Conservation (phyloP, 805 yeast genomes). For the Sugiyamaella lignohabitans region DNA sequence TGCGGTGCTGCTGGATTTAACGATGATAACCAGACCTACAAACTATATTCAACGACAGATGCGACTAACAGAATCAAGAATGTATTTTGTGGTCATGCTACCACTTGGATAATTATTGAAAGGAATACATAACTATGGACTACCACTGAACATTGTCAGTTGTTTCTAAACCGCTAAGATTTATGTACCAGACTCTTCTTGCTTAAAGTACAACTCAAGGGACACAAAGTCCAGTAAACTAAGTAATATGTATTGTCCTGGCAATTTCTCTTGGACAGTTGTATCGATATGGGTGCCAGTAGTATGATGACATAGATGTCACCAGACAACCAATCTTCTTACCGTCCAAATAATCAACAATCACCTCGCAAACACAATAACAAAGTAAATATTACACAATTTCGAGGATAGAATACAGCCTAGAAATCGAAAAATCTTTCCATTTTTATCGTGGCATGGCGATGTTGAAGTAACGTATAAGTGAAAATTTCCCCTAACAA, state of each 20-base stretch:
- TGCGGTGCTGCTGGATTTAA: constrained; percentile 48
- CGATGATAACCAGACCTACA: constrained; percentile 1
- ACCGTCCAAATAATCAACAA: not conserved
- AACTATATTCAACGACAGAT: not conserved
- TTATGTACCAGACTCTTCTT: constrained; percentile 24
- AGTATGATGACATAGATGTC: no score
- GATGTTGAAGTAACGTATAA: no score
- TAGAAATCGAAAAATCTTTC: no score
- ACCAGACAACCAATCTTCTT: not conserved
- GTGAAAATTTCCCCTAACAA: no score
- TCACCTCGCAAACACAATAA: no score
- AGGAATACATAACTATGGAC: not conserved
- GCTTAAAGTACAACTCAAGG: constrained; percentile 16
- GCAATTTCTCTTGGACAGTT: constrained; percentile 18
- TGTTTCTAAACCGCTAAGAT: no score
- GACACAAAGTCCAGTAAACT: constrained; percentile 11
- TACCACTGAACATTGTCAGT: no score
- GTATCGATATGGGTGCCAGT: constrained; percentile 13
- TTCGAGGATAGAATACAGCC: no score
- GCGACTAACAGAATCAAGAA: not conserved
- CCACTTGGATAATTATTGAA: constrained; percentile 16
- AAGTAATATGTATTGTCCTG: constrained; percentile 25
- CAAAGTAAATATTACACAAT: no score
- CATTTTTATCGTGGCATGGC: no score
- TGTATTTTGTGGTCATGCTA: constrained; percentile 21